Evolutionary conservation across 2,329 filamentous ascomycete species (phyloP).

Genomic region (Aureobasidium sp.): DNA sequence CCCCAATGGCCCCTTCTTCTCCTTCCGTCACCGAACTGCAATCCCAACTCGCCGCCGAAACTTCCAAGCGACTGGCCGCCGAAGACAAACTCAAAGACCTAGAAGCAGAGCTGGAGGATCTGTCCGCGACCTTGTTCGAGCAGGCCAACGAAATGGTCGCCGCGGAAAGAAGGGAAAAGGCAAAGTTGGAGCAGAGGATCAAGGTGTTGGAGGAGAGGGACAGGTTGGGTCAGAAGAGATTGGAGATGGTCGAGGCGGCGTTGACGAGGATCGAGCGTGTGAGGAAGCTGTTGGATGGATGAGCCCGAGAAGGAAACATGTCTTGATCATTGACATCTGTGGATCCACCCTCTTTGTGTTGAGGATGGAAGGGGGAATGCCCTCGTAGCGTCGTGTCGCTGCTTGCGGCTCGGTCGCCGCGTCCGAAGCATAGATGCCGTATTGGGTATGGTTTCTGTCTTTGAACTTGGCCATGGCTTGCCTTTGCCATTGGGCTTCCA

Average conservation of each 20-base stretch:
- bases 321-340: too few relatives aligned
- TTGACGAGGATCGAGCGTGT: conserved; percentile 66
- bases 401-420: too few relatives aligned
- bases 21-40: conserved; percentile 38
- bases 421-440: too few relatives aligned
- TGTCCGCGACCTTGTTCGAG: conserved; percentile 65
- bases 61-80: conserved; percentile 56
- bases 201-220: conserved; percentile 63
- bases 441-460: too few relatives aligned
- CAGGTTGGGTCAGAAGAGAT: conserved; percentile 57
- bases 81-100: conserved; percentile 60
- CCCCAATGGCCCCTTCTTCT: conserved; percentile 1
- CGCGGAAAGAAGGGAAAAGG: conserved; percentile 62
- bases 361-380: too few relatives aligned
- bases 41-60: conserved; percentile 57
- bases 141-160: conserved; percentile 82
- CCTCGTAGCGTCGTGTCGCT: too few relatives aligned
- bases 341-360: too few relatives aligned
- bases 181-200: conserved; percentile 64
- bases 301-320: too few relatives aligned
- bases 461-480: too few relatives aligned
- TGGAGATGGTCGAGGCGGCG: conserved; percentile 66
- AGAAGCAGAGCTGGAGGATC: conserved; percentile 67
- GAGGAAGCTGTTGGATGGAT: conserved; percentile 49
- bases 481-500: too few relatives aligned